Base-by-base conservation (phyloP, 2,329 filamentous ascomycete genomes). In the Periconia sp. region DNA sequence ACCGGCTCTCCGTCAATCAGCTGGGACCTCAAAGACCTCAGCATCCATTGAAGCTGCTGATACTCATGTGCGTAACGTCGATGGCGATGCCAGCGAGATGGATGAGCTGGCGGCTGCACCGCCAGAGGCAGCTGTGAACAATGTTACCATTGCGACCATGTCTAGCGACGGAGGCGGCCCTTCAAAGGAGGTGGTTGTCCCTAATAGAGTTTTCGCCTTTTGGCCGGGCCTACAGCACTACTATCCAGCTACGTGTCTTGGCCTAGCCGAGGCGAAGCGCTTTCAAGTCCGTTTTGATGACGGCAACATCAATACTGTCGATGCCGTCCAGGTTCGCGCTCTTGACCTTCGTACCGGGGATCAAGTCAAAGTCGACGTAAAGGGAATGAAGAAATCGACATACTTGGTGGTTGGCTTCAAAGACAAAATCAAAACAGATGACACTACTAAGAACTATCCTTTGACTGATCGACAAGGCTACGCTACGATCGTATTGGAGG, bases 241-340 rank as follows among this genome's bases (percentile, higher is more conserved):
- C 58, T 84, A 82, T 57, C 81, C 83, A 34, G 83, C 79, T 7
- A 81, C 76, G n/a, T 85, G 77, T 53, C 61, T 83, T 23, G 78
- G 76, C 3, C 68, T 65, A 12, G 68, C 75, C 15, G 61, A 70
- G 31, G 57, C 64, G 3, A 61, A 68, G 9, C 74, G 73, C 21
- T 77, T 78, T 52, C 62, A 69, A 11, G 56, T 79, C 17, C 68
- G 70, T n/a, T 79, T 74, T 37, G 77, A 79, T 47, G 76, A 79
- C 46, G 71, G 66, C 10, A 75, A 71, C 4, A 58, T 63, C 11
- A 69, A 68, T 1, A 72, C 71, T 3, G 41, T 78, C 1, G 73
- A 77, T 6, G 35, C 56, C 4, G 48, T 57, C 6, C 63, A 73
- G 21, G 65, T 78, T 2, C 62, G 70, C 12, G 55, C 65, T 12